Evolutionary conservation across 2,329 filamentous ascomycete species (phyloP).

Genomic region (Triangularia setosa): DNA sequence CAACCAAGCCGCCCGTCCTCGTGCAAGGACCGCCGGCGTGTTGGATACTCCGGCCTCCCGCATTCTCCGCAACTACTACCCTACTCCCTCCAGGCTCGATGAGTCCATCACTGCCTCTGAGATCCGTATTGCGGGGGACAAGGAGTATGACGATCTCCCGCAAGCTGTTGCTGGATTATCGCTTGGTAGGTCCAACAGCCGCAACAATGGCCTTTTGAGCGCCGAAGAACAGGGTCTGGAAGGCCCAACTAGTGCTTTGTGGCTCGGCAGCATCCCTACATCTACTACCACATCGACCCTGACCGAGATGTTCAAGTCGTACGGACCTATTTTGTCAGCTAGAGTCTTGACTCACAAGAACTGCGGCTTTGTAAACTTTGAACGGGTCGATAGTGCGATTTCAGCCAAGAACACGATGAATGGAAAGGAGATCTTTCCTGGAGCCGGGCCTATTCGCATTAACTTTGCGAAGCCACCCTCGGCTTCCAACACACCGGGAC

Average conservation of each 20-base stretch:
- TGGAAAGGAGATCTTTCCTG: conserved; percentile 97
- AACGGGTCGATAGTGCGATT: conserved; percentile 84
- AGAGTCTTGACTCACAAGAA: conserved; percentile 97
- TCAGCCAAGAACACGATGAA: conserved; percentile 85
- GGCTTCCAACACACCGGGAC: conserved; percentile 81
- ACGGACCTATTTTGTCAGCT: conserved; percentile 85
- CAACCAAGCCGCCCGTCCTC: conserved; percentile 77
- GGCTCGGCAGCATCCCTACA: conserved; percentile 95
- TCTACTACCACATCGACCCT: conserved; percentile 95
- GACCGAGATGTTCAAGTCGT: conserved; percentile 91
- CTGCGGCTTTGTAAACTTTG: conserved; percentile 98
- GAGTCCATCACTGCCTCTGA: conserved; percentile 73
- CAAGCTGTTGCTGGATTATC: conserved; percentile 80
- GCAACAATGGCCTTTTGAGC: conserved; percentile 63
- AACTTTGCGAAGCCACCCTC: conserved; percentile 97
- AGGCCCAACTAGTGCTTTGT: conserved; percentile 86
- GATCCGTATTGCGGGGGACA: conserved; percentile 67
- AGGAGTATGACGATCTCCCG: conserved; percentile 74
- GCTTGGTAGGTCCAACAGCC: conserved; percentile 61
- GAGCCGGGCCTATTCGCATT: conserved; percentile 88
- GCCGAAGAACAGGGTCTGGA: conserved; percentile 78
- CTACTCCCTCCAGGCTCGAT: conserved; percentile 68
- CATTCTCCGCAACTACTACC: conserved; percentile 67
- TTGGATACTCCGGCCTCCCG: conserved; percentile 71
- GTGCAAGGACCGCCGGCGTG: conserved; percentile 87